Evolutionary conservation across 179 eudicot genomes (phyloP), one percentile per base, ranked within the genome.

Genomic region (Sideroxylon spinosum): DNA sequence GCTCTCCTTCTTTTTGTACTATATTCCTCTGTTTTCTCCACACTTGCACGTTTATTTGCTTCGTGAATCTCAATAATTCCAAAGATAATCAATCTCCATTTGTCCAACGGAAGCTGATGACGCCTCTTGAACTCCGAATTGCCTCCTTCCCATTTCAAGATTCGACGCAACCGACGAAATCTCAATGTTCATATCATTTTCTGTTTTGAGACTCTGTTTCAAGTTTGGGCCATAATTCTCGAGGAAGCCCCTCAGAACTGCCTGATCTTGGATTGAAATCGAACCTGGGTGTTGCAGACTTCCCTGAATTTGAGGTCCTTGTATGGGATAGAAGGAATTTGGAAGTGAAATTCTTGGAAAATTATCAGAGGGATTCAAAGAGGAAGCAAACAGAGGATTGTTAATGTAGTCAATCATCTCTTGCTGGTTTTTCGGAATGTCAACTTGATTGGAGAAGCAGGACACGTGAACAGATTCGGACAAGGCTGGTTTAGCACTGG

Each of bases 391-490:
- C 76, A 65, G 59, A 3, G 82, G 85, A 73, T 84, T 84, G 81
- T 69, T 78, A 66, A 75, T 56, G 46, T 78, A 61, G 72, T 25
- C 55, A 56, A 4, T 76, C 49, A 52, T 9, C n/a, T 72, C 63
- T 73, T 73, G 76, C 59, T 53, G 44, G 76, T 16, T 55, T 9
- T 81, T 80, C 25, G 79, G 75, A 66, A 49, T 71, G 25, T 79
- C 78, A 71, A 84, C 71, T 20, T 81, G 69, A 66, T 82, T 91
- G 97, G 97, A 93, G 97, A 93, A 93, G 95, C 97, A 93, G 97
- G 93, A 80, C 91, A 93, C 95, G 94, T 88, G 89, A 55, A 82
- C 32, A 0, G 85, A 78, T n/a, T 76, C 83, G 0, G 82, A 28
- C 11, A 68, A 71, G 19, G 78, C 76, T 25, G 81, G 78, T 19